Base-by-base conservation (phyloP, 208 protist species). In the Wallacemonas collosoma region DNA sequence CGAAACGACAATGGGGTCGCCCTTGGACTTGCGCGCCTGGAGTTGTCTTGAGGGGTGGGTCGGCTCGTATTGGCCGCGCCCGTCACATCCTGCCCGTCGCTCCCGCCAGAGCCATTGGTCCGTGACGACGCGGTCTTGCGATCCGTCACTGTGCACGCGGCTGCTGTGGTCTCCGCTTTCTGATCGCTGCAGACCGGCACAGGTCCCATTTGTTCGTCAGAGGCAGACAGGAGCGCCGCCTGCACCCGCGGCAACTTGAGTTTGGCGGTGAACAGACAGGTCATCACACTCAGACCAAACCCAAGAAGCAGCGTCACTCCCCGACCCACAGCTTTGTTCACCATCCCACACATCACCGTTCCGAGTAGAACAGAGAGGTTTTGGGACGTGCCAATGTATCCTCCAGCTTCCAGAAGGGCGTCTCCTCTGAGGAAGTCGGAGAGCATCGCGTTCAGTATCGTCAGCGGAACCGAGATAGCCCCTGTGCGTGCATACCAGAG, bases 381-480 rank as follows among this genome's bases (percentile, higher is more conserved):
- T 50, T 85, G 79, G 48, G 79, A 81, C 36, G 78, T 79, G 14
- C 73, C 76, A 26, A 86, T 36, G 54, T 78, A 81, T 26, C 68
- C 73, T 55, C 78, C 78, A 5, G 79, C 63, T 57, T 86, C 68
- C 15, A 85, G 54, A 35, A 86, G 62, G 2, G 75, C 75, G n/a
- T 72, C 60, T 9, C 69, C 79, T 44, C 55, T 68, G 51, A 89
- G 26, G 45, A 83, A 80, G 44, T 89, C 85, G 17, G 78, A 81
- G 1, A 85, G 35, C 70, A 85, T 76, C 2, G 78, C 85, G 43
- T 83, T 70, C 26, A 86, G 39, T 17, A 86, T 61, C 12, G 81
- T 85, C 9, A 75, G 76, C 1, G 84, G 84, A 3, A 86, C 73
- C 4, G 81, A 77, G 0, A 86, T 41, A 35, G 85, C 72, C 1